Base-by-base conservation (phyloP, 1,284 basidiomycete species). In the Wallemia hederae region DNA sequence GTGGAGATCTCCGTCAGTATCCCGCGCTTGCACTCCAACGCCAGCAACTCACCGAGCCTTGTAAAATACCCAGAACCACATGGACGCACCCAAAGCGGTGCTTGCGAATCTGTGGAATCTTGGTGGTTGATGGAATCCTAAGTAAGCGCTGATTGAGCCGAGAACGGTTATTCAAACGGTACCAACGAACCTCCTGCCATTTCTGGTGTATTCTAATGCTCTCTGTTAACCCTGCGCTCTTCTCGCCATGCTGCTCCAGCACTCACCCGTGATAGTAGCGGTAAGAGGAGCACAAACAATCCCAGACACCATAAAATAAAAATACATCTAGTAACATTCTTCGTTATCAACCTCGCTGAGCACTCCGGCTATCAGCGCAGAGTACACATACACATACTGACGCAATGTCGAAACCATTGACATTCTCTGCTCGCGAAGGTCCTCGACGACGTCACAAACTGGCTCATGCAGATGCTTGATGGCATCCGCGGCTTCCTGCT, bases 21-120 rank as follows among this genome's bases (percentile, higher is more conserved):
- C 33, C 33, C 33, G 33, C 33, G 11, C 33, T 14, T 24, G 7
- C 24, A 14, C 24, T 55, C 7, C 22, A 22, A 55, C 11, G 56
- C 56, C 27, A 26, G 15, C 56, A 26, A 76, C 83, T 70, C 67
- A 90, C 87, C 87, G 77, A 64, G 84, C 82, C 63, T 87, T 80
- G 73, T 91, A 92, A 75, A 92, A 91, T 71, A 92, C 85, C 77
- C 90, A 94, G 80, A 92, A 92, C 87, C 87, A 92, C 88, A 92
- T 92, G 55, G 81, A 79, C 34, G 87, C 88, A 62, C 88, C 89
- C 62, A 92, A 75, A 60, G 80, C 78, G 72, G 89, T 90, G 49
- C 83, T 78, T 31, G 90, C 76, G 69, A 87, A 78, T 63, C 78
- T 79, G 72, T 88, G 79, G 66, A 80, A 75, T 24, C 82, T 80